These are phyloP conservation scores for Aspergillaceae sp. DNA, from an alignment of 2,329 filamentous ascomycete genomes.

Conservation along the genomic window DNA sequence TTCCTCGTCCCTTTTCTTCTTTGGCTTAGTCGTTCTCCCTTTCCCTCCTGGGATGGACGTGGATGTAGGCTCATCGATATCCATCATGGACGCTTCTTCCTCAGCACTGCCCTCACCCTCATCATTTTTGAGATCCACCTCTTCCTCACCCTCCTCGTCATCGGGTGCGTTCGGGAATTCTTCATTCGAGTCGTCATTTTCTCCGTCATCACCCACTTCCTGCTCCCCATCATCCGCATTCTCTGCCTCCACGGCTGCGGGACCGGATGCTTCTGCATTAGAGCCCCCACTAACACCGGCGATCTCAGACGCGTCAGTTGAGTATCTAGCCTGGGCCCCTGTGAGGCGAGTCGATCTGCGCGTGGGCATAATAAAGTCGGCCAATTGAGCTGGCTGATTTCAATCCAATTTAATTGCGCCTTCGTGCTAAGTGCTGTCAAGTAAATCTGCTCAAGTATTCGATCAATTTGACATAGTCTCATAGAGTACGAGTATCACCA, in stretches of 20 bases:
- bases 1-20: background rate
- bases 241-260: slow-evolving; percentile 4
- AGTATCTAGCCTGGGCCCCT: slow-evolving; percentile 24
- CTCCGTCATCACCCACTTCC: no score
- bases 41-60: background rate
- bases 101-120: slow-evolving; percentile 8
- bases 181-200: slow-evolving; percentile 23
- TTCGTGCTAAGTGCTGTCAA: no score
- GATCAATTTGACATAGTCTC: no score
- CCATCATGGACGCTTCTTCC: slow-evolving; percentile 7
- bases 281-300: slow-evolving; percentile 25
- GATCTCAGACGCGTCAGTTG: slow-evolving; percentile 27
- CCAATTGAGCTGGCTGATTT: background rate
- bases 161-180: slow-evolving; percentile 24
- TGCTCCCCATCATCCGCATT: slow-evolving; percentile 6
- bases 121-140: slow-evolving; percentile 11
- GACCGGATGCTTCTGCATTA: slow-evolving; percentile 8
- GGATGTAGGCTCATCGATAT: slow-evolving; percentile 2
- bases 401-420: no score
- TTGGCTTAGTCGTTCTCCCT: background rate
- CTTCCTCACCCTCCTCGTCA: slow-evolving; percentile 12
- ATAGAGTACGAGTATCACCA: no score
- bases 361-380: slow-evolving; percentile 13
- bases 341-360: slow-evolving; percentile 30
- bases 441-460: no score